These are phyloP conservation scores for Aspergillus clavatus DNA, from an alignment of 2,329 filamentous ascomycete species.

Conservation along the genomic window DNA sequence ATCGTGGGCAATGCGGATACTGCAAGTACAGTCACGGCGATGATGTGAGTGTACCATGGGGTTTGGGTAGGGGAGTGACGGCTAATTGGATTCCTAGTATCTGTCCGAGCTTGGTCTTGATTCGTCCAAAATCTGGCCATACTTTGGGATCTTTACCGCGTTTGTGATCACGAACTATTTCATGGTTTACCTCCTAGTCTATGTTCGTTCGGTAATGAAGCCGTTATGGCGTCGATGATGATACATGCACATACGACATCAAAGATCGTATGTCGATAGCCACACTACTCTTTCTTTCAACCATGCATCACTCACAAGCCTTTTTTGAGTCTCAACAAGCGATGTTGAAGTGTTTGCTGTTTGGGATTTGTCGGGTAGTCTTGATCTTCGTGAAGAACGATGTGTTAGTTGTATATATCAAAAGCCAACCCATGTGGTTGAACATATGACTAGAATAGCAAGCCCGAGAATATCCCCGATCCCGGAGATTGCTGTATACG, in stretches of 20 bases:
- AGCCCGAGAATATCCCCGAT: conserved; percentile 4
- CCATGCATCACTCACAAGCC: no score
- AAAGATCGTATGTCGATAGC: no score
- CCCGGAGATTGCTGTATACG: background rate
- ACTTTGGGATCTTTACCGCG: conserved; percentile 31
- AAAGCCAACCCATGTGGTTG: no score
- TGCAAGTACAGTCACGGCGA: conserved; percentile 60
- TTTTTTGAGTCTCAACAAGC: no score
- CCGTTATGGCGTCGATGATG: conserved; percentile 19
- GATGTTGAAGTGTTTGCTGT: no score
- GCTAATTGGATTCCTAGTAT: conserved; percentile 20
- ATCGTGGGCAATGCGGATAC: conserved; percentile 65
- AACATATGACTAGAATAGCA: background rate
- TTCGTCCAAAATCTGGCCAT: conserved; percentile 32
- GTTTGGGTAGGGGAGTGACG: background rate
- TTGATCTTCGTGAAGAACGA: no score
- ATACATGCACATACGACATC: no score
- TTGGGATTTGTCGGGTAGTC: no score
- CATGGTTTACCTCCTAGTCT: conserved; percentile 33
- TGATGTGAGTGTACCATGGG: conserved; percentile 22
- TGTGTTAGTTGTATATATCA: no score
- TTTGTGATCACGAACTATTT: conserved; percentile 33
- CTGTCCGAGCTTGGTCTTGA: conserved; percentile 26
- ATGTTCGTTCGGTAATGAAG: conserved; percentile 30
- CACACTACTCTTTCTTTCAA: no score